Conservation (phyloP, 106 monocot genomes). For the Acorus gramineus region DNA sequence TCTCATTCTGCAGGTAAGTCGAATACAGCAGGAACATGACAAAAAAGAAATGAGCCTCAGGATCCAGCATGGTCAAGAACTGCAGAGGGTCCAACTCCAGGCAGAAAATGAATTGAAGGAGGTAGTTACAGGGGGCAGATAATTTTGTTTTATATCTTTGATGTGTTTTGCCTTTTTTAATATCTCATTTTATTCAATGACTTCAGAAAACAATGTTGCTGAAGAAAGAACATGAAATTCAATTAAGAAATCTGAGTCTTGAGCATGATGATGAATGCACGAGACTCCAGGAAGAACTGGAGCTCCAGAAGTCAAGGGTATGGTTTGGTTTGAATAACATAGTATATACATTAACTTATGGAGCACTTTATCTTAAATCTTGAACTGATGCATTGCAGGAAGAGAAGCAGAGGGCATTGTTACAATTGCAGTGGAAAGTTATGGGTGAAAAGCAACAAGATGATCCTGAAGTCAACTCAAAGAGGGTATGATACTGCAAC, state of each 20-base stretch:
- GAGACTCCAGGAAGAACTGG: constrained; percentile 76
- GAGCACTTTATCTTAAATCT: not conserved
- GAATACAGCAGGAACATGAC: constrained; percentile 58
- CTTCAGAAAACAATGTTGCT: constrained; percentile 54
- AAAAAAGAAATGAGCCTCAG: constrained; percentile 56
- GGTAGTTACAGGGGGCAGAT: constrained; percentile 23
- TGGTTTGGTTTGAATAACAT: too few species aligned
- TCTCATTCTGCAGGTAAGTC: constrained; percentile 46
- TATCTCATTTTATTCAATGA: not conserved
- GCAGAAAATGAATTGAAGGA: constrained; percentile 89
- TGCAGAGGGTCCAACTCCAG: constrained; percentile 57
- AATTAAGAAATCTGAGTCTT: constrained; percentile 61
- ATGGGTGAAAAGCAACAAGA: constrained; percentile 90
- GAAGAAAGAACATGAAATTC: constrained; percentile 94
- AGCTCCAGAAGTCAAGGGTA: constrained; percentile 82
- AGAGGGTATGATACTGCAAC: constrained; percentile 38
- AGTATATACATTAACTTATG: too few species aligned
- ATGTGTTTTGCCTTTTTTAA: not conserved
- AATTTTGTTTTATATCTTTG: constrained; percentile 2
- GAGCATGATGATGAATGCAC: constrained; percentile 70
- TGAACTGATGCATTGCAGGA: constrained; percentile 43
- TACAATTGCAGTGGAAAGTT: constrained; percentile 96
- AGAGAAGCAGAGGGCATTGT: constrained; percentile 71
- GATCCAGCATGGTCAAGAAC: constrained; percentile 62
- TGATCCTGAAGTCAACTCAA: constrained; percentile 77